phyloP scores from a whole-genome alignment of 2,329 filamentous ascomycete genomes.

The Fusarium transvaalense region DNA sequence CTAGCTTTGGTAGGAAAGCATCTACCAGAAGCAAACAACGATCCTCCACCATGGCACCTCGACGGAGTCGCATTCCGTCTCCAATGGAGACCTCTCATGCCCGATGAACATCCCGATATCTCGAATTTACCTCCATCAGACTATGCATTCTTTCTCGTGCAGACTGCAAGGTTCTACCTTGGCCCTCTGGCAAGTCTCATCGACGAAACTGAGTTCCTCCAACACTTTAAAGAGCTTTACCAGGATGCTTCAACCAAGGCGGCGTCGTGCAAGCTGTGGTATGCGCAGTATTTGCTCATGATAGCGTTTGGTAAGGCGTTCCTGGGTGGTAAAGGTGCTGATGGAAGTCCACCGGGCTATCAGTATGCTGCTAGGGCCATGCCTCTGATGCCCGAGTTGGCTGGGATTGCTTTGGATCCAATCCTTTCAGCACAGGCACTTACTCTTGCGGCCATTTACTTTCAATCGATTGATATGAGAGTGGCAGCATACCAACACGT shows the following conservation, averaged over 20 bases:
- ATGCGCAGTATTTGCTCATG: constrained; percentile 51
- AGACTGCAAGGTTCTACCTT: constrained; percentile 45
- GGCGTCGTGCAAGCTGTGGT: constrained; percentile 45
- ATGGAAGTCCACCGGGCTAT: constrained; percentile 52
- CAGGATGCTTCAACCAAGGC: constrained; percentile 41
- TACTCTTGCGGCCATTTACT: constrained; percentile 54
- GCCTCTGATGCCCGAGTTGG: constrained; percentile 55
- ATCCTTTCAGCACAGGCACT: constrained; percentile 49
- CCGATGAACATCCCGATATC: constrained; percentile 40
- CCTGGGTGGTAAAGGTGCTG: constrained; percentile 41
- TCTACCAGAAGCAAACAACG: constrained; percentile 41
- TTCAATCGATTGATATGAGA: constrained; percentile 58
- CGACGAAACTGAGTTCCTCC: constrained; percentile 37
- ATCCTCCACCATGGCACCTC: constrained; percentile 45
- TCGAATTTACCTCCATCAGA: constrained; percentile 41
- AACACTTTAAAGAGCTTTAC: constrained; percentile 42
- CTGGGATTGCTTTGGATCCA: constrained; percentile 39
- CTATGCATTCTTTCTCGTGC: constrained; percentile 43
- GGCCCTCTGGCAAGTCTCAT: constrained; percentile 39
- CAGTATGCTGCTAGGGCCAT: constrained; percentile 57
- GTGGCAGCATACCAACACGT: constrained; percentile 56
- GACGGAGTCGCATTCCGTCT: constrained; percentile 46
- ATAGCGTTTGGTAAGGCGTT: constrained; percentile 53
- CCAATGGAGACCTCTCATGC: constrained; percentile 37
- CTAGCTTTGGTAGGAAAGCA: constrained; percentile 44